Percentiles rank a stretch among this genome's conserved stretches.
Evolutionary conservation across 176 grass and related monocot genomes (phyloP).

Genomic region (Saccharum spontaneum): DNA sequence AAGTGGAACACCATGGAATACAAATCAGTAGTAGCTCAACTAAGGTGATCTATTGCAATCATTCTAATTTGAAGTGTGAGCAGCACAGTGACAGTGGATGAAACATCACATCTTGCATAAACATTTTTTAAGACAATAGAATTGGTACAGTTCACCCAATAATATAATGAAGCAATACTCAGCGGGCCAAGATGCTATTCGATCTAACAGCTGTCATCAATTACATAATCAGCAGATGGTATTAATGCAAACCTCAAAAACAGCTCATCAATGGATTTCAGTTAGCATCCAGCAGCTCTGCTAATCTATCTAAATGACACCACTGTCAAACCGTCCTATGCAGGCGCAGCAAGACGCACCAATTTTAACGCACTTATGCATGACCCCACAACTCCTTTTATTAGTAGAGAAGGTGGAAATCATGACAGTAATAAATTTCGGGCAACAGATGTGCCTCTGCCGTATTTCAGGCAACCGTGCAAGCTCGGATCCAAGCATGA

Average conservation of each 20-base stretch:
- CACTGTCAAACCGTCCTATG: neutral
- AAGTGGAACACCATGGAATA: neutral
- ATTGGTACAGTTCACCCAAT: neutral
- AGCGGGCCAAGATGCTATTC: neutral
- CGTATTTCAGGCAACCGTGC: neutral
- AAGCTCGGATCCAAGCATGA: neutral
- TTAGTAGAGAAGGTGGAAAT: neutral
- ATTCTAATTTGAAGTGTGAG: neutral
- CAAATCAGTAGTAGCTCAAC: neutral
- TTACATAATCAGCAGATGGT: neutral
- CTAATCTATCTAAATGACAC: neutral
- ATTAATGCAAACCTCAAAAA: neutral
- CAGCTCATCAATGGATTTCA: neutral
- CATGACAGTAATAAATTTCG: neutral
- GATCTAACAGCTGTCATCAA: neutral
- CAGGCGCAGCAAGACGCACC: neutral
- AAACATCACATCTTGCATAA: neutral
- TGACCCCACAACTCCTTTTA: neutral
- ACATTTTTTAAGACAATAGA: neutral
- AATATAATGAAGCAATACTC: constrained; percentile 6
- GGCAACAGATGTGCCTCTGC: neutral
- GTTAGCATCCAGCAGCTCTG: neutral
- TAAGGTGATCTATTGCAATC: neutral
- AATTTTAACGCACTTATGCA: neutral
- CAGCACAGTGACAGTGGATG: neutral